Conservation (phyloP, 495 filamentous ascomycete species). For the Tuber aestivum region DNA sequence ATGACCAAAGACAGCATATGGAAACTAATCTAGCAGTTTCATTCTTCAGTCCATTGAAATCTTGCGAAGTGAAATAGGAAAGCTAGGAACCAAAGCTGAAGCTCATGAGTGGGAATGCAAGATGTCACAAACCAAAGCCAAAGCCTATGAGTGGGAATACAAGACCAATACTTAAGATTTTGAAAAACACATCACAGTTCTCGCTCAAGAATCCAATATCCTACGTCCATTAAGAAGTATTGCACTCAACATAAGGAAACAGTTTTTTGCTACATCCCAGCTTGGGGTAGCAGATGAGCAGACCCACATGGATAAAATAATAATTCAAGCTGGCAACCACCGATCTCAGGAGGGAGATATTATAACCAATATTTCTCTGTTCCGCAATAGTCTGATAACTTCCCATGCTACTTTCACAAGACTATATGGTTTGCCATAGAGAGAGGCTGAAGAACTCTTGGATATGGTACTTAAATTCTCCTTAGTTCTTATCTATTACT, state of each 20-base stretch:
- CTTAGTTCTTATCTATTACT: background rate
- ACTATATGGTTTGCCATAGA: background rate
- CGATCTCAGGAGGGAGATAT: background rate
- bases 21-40: background rate
- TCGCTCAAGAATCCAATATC: background rate
- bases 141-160: background rate
- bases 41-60: background rate
- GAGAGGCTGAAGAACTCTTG: background rate
- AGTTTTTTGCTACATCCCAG: background rate
- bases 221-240: background rate
- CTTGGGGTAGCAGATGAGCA: background rate
- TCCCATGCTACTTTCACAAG: background rate
- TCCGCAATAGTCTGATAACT: background rate
- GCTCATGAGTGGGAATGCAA: no score
- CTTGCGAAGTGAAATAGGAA: background rate
- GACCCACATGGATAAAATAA: background rate
- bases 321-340: background rate
- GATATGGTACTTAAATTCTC: background rate
- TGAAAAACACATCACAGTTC: background rate
- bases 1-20: background rate
- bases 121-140: no score
- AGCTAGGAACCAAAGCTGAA: background rate
- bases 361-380: background rate
- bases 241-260: background rate
- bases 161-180: background rate